phyloP scores from a whole-genome alignment of 2,329 filamentous ascomycete genomes.

The Exophiala sp. region DNA sequence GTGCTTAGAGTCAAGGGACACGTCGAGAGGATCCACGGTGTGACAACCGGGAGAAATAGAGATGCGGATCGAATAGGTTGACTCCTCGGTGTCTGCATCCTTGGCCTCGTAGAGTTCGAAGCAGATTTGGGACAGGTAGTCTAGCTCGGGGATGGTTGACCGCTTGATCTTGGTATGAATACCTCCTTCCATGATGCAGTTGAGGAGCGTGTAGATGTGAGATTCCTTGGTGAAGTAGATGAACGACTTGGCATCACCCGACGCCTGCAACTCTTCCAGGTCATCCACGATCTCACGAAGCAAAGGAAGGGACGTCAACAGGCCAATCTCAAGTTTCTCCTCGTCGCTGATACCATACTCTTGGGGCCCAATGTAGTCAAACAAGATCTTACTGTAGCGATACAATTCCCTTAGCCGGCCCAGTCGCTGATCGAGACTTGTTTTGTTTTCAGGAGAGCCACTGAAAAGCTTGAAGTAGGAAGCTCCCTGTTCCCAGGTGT shows the following conservation, averaged over 20 bases:
- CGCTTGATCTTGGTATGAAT: slow-evolving; percentile 96
- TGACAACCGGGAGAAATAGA: slow-evolving; percentile 94
- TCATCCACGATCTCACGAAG: slow-evolving; percentile 97
- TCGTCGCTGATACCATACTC: slow-evolving; percentile 95
- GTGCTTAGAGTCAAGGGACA: slow-evolving; percentile 93
- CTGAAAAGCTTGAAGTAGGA: slow-evolving; percentile 89
- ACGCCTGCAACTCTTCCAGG: slow-evolving; percentile 94
- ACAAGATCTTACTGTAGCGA: slow-evolving; percentile 87
- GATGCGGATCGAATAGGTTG: slow-evolving; percentile 94
- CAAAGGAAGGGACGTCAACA: slow-evolving; percentile 87
- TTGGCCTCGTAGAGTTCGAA: slow-evolving; percentile 97
- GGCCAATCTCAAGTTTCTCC: slow-evolving; percentile 97
- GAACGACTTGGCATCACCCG: slow-evolving; percentile 89
- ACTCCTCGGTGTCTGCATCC: slow-evolving; percentile 71
- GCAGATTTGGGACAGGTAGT: slow-evolving; percentile 95
- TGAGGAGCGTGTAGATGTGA: slow-evolving; percentile 95
- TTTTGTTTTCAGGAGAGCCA: slow-evolving; percentile 68
- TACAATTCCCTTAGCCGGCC: slow-evolving; percentile 91
- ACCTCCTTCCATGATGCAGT: slow-evolving; percentile 95
- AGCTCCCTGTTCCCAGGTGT: slow-evolving; percentile 58
- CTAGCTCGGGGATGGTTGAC: slow-evolving; percentile 91
- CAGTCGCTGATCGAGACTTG: slow-evolving; percentile 78
- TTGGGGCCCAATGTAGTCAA: slow-evolving; percentile 97
- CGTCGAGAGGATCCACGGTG: slow-evolving; percentile 91
- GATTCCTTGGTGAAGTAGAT: slow-evolving; percentile 99